A percentile compares a stretch with the other conserved stretches of the same genome.
These are phyloP conservation scores for Casuarina glauca DNA, from an alignment of 306 rosid species.

Conservation along the genomic window DNA sequence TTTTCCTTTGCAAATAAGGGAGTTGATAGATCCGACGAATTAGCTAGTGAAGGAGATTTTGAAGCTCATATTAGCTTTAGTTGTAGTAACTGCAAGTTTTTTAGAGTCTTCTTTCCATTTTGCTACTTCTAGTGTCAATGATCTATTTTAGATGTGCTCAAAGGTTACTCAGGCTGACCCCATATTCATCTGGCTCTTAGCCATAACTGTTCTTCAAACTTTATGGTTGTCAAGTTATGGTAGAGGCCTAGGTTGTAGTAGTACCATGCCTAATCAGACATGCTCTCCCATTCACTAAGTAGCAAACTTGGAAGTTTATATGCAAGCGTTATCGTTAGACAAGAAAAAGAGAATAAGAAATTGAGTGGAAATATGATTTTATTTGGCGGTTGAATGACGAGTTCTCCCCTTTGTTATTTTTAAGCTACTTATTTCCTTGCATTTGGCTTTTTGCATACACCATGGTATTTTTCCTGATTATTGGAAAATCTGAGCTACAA, in stretches of 20 bases:
- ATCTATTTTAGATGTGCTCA: not conserved
- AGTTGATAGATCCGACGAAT: not conserved
- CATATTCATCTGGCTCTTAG: not conserved
- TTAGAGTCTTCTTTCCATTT: not conserved
- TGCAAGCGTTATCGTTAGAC: not conserved
- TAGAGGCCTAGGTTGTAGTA: not conserved
- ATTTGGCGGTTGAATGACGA: not conserved
- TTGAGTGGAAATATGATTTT: not conserved
- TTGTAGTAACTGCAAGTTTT: not conserved
- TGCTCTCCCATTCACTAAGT: not conserved
- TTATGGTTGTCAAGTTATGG: not conserved
- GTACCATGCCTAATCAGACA: not conserved
- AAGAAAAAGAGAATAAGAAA: not conserved
- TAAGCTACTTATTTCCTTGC: constrained; percentile 1
- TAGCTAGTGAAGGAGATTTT: not conserved
- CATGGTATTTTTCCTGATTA: not conserved
- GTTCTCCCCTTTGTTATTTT: not conserved
- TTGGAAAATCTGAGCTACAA: not conserved
- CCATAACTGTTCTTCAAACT: not conserved
- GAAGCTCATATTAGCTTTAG: not conserved
- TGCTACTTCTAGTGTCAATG: not conserved
- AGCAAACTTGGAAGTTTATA: not conserved
- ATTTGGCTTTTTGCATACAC: not conserved
- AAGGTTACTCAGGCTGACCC: not conserved
- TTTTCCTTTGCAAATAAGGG: not conserved